A percentile compares a stretch with the other conserved stretches of the same genome.
phyloP scores from a whole-genome alignment of 257 asterid genomes.

The Solanum okadae region DNA sequence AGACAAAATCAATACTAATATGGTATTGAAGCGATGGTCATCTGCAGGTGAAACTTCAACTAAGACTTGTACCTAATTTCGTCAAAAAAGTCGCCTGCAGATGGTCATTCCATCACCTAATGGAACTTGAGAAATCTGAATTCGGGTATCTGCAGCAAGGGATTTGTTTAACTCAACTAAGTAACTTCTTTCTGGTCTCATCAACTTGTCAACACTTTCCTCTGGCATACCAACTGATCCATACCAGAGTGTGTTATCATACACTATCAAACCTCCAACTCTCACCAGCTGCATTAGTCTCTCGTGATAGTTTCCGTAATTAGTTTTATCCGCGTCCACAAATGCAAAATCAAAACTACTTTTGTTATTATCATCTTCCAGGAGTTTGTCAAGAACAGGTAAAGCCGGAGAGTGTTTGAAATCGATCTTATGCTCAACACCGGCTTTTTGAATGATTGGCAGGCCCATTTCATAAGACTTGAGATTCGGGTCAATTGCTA shows the following conservation, averaged over 20 bases:
- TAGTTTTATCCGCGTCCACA: constrained; percentile 49
- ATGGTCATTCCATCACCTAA: constrained; percentile 28
- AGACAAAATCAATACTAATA: too few relatives aligned
- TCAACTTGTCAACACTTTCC: constrained; percentile 3
- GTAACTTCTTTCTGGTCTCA: not conserved
- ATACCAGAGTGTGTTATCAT: constrained; percentile 55
- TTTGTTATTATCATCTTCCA: constrained; percentile 11
- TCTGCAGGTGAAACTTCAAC: too few relatives aligned
- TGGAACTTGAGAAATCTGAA: constrained; percentile 12
- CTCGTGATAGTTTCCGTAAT: constrained; percentile 41
- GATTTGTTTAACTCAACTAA: constrained; percentile 13
- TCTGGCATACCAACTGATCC: constrained; percentile 32
- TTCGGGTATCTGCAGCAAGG: constrained; percentile 15
- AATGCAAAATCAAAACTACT: constrained; percentile 40
- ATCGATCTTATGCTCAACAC: constrained; percentile 32
- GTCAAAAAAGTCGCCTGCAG: constrained; percentile 9
- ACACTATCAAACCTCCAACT: constrained; percentile 35
- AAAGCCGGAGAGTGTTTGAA: constrained; percentile 27
- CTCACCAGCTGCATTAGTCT: constrained; percentile 33
- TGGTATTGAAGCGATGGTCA: too few relatives aligned
- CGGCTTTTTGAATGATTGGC: constrained; percentile 27
- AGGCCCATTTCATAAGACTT: constrained; percentile 22
- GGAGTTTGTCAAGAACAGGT: constrained; percentile 23
- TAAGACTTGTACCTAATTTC: not conserved
- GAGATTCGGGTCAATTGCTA: constrained; percentile 24